Percentiles rank a stretch among this genome's conserved stretches.
Evolutionary conservation across 352 stramenopile genomes (phyloP).

Genomic region (Globisporangium takayamanum): DNA sequence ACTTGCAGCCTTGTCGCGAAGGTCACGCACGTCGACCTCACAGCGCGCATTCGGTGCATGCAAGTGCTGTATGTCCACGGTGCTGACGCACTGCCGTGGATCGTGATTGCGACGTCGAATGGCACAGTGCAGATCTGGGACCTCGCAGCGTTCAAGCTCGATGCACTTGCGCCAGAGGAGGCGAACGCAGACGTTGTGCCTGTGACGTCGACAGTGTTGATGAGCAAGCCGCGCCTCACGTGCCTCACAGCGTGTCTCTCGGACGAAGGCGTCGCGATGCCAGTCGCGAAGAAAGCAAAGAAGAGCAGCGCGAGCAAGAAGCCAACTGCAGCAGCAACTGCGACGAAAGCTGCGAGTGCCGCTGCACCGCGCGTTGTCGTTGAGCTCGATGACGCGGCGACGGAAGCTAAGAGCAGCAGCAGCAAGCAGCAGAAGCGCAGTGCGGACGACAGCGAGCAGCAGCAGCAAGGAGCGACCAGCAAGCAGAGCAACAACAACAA

Average conservation of each 20-base stretch:
- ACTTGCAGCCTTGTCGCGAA: constrained; percentile 42
- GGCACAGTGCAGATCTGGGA: constrained; percentile 81
- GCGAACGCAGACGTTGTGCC: constrained; percentile 49
- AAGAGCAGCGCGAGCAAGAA: constrained; percentile 22
- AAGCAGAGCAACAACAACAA: constrained; percentile 4
- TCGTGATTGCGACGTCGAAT: constrained; percentile 72
- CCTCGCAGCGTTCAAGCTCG: constrained; percentile 51
- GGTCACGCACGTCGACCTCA: constrained; percentile 54
- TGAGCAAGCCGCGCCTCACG: constrained; percentile 70
- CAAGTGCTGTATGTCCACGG: constrained; percentile 65
- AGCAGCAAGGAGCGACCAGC: constrained; percentile 16
- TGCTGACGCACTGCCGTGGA: constrained; percentile 47
- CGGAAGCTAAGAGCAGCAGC: constrained; percentile 2
- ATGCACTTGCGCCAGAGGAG: constrained; percentile 39
- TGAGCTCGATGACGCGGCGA: constrained; percentile 34
- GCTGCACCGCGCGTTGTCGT: constrained; percentile 59
- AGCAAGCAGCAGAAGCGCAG: constrained; percentile 15
- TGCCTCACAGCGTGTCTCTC: constrained; percentile 62
- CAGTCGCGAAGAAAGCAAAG: constrained; percentile 29
- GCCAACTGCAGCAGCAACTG: constrained; percentile 18
- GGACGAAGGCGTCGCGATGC: constrained; percentile 13
- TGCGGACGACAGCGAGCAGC: constrained; percentile 1
- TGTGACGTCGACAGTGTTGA: constrained; percentile 51
- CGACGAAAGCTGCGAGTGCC: constrained; percentile 19
- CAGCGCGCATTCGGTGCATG: constrained; percentile 65